A percentile compares a stretch with the other conserved stretches of the same genome.
Evolutionary conservation across 1,284 basidiomycete genomes (phyloP).

Genomic region (Xanthoconium separans): DNA sequence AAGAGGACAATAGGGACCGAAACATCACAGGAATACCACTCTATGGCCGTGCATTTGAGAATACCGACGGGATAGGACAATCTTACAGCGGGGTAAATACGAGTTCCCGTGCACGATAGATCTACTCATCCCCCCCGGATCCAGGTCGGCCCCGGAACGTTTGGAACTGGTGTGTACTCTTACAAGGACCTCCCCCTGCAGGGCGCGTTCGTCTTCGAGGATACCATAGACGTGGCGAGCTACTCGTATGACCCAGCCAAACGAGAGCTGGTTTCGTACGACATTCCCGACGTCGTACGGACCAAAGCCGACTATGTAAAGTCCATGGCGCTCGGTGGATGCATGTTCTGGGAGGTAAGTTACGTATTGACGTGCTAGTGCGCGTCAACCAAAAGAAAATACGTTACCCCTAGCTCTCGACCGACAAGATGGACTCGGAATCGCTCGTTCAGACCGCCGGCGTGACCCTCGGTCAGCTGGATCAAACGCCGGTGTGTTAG

Average conservation of each 20-base stretch:
- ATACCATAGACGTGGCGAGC: constrained; percentile 70
- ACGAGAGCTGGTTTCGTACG: constrained; percentile 75
- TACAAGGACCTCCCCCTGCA: constrained; percentile 75
- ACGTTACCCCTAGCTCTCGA: constrained; percentile 59
- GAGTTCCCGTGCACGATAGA: neutral
- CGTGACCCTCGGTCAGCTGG: constrained; percentile 50
- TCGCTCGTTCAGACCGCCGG: constrained; percentile 57
- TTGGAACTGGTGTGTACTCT: constrained; percentile 45
- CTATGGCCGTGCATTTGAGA: constrained; percentile 83
- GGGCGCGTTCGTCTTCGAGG: constrained; percentile 67
- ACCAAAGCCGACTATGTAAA: constrained; percentile 79
- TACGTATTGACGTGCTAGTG: too few species aligned
- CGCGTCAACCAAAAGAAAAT: too few species aligned
- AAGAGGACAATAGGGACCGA: neutral
- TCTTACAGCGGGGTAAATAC: constrained; percentile 64
- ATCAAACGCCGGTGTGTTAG: constrained; percentile 47
- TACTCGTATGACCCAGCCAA: constrained; percentile 74
- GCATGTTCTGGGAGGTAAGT: constrained; percentile 79
- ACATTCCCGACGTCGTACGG: constrained; percentile 70
- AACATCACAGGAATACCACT: constrained; percentile 65
- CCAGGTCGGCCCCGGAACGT: constrained; percentile 71
- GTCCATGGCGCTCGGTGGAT: constrained; percentile 63
- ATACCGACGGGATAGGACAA: constrained; percentile 72
- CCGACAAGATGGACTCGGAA: constrained; percentile 55
- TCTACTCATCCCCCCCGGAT: neutral